Conservation (phyloP, 345 rosid genomes). For the Ceriops decandra region DNA sequence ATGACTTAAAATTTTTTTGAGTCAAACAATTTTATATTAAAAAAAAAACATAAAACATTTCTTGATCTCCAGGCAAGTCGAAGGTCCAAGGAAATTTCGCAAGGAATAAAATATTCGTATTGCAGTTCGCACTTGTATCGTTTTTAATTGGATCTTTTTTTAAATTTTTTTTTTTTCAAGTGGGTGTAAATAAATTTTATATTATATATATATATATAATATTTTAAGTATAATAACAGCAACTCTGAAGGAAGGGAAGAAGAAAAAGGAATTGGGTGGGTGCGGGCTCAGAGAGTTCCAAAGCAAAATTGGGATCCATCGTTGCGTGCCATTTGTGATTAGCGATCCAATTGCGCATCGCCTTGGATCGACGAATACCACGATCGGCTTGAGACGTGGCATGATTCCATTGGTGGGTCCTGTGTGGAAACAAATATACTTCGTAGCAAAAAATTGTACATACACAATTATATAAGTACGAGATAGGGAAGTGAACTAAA, state of each 20-base stretch:
- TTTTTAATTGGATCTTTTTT: background rate
- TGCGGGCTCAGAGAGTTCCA: background rate
- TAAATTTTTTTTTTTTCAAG: too few relatives aligned
- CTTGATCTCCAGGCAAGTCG: background rate
- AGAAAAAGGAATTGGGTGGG: background rate
- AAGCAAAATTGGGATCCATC: too few relatives aligned
- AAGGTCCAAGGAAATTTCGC: background rate
- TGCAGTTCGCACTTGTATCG: background rate
- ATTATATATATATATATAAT: too few relatives aligned
- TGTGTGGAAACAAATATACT: background rate
- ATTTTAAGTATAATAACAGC: too few relatives aligned
- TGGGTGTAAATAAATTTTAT: background rate
- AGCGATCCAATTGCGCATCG: background rate
- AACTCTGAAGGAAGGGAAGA: too few relatives aligned
- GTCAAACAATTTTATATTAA: background rate
- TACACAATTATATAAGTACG: background rate
- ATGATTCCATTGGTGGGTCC: background rate
- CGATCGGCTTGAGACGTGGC: constrained; percentile 12
- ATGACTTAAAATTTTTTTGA: too few relatives aligned
- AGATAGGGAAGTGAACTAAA: background rate
- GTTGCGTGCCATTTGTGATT: background rate
- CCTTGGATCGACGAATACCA: background rate
- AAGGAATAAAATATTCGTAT: background rate
- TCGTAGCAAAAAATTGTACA: background rate
- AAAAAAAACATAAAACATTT: background rate